These are phyloP conservation scores for Trichosporon sp. DNA, from an alignment of 1,284 basidiomycete species.

Conservation along the genomic window DNA sequence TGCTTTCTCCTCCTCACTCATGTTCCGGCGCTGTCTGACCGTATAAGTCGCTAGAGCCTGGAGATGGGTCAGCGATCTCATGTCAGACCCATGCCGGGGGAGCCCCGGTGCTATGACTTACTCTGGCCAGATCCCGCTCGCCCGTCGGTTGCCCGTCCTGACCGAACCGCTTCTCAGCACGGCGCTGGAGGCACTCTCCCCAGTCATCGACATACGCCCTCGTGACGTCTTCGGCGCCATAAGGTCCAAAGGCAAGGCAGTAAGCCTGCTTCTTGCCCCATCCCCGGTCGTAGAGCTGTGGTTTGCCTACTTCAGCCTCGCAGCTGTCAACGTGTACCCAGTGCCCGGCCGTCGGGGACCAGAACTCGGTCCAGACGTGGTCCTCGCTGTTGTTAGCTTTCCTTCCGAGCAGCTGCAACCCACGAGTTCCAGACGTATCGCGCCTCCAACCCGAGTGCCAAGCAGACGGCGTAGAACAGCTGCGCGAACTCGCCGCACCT, in stretches of 20 bases:
- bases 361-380: conserved; percentile 61
- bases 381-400: conserved; percentile 53
- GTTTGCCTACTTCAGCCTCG: conserved; percentile 57
- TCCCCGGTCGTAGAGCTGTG: conserved; percentile 58
- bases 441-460: conserved; percentile 54
- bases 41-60: conserved; percentile 41
- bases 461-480: conserved; percentile 59
- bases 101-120: not conserved
- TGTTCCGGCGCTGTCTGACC: conserved; percentile 26
- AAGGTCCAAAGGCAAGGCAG: conserved; percentile 56
- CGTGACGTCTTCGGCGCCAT: conserved; percentile 58
- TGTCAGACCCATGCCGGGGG: no score
- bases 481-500: conserved; percentile 60
- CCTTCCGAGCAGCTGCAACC: not conserved
- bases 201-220: conserved; percentile 56
- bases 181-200: conserved; percentile 38
- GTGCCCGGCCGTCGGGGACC: conserved; percentile 44
- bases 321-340: conserved; percentile 60
- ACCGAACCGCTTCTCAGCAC: conserved; percentile 20
- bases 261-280: conserved; percentile 61
- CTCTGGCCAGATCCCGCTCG: conserved; percentile 27
- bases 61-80: no score
- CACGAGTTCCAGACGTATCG: conserved; percentile 57
- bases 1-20: conserved; percentile 29
- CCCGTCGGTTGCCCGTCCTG: conserved; percentile 26